A percentile compares a stretch with the other conserved stretches of the same genome.
phyloP scores from a whole-genome alignment of 306 rosid species.

The Acacia acuminata region DNA sequence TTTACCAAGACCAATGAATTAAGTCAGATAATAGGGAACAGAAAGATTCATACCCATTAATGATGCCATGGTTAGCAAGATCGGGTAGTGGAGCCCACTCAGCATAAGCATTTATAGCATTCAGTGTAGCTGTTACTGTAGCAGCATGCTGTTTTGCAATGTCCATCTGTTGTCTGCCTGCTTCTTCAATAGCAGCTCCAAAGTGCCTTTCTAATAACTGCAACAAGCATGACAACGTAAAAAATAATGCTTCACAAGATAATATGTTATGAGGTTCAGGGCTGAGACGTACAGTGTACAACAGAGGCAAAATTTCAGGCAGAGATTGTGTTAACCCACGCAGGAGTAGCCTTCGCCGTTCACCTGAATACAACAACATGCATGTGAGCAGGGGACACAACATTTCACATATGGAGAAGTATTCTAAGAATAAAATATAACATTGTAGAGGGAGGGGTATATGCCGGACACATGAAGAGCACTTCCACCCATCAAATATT shows the following conservation, averaged over 20 bases:
- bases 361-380: conserved; percentile 59
- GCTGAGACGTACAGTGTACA: conserved; percentile 62
- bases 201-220: conserved; percentile 91
- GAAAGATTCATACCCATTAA: conserved; percentile 73
- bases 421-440: conserved; percentile 15
- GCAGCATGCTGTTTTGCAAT: conserved; percentile 83
- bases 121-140: conserved; percentile 69
- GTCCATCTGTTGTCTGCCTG: conserved; percentile 72
- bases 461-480: neutral
- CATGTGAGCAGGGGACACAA: conserved; percentile 29
- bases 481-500: conserved; percentile 23
- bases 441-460: neutral
- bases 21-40: conserved; percentile 26
- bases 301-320: conserved; percentile 83
- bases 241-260: conserved; percentile 21
- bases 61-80: conserved; percentile 86
- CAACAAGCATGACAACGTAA: conserved; percentile 40
- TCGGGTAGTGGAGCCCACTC: conserved; percentile 99
- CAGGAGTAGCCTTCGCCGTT: conserved; percentile 82
- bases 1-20: conserved; percentile 27
- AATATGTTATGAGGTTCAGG: conserved; percentile 29
- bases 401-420: conserved; percentile 32
- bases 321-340: conserved; percentile 87
- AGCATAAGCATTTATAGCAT: conserved; percentile 93
- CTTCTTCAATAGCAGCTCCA: conserved; percentile 80